Percentiles rank a stretch among this genome's conserved stretches.
Evolutionary conservation across 1,284 basidiomycete species (phyloP).

Genomic region (Rhodotorula sp.): DNA sequence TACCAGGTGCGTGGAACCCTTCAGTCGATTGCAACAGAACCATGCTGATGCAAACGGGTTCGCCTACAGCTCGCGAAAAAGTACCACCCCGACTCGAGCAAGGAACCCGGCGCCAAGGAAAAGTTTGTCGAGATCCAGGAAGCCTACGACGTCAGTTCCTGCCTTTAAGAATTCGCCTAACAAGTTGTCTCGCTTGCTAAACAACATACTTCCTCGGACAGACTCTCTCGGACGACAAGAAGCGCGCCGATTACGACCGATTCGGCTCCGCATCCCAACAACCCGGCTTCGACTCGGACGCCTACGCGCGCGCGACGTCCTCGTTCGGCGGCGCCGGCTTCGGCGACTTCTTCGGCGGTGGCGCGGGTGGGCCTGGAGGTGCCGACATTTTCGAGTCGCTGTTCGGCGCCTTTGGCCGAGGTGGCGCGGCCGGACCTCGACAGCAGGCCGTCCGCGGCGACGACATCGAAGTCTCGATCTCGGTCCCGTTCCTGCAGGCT

Average conservation of each 20-base stretch:
- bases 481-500: conserved; percentile 84
- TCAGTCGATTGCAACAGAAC: not conserved
- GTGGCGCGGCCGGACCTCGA: conserved; percentile 32
- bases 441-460: conserved; percentile 61
- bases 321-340: conserved; percentile 63
- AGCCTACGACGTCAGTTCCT: conserved; percentile 84
- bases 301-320: conserved; percentile 59
- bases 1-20: conserved; percentile 66
- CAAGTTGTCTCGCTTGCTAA: not conserved
- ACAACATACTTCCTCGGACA: conserved; percentile 47
- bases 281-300: conserved; percentile 86
- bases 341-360: conserved; percentile 62
- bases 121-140: conserved; percentile 96
- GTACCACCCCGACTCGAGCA: conserved; percentile 96
- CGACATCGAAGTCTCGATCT: conserved; percentile 76
- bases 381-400: conserved; percentile 81
- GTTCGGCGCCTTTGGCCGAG: conserved; percentile 59
- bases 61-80: conserved; percentile 81
- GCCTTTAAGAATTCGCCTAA: not conserved
- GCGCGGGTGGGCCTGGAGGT: conserved; percentile 54
- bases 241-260: conserved; percentile 86
- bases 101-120: conserved; percentile 83
- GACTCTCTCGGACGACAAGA: conserved; percentile 91
- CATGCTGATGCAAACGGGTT: not conserved
- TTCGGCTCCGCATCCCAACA: conserved; percentile 93